Evolutionary conservation across 2,329 filamentous ascomycete genomes (phyloP).

Genomic region (Penicillium digitatum): DNA sequence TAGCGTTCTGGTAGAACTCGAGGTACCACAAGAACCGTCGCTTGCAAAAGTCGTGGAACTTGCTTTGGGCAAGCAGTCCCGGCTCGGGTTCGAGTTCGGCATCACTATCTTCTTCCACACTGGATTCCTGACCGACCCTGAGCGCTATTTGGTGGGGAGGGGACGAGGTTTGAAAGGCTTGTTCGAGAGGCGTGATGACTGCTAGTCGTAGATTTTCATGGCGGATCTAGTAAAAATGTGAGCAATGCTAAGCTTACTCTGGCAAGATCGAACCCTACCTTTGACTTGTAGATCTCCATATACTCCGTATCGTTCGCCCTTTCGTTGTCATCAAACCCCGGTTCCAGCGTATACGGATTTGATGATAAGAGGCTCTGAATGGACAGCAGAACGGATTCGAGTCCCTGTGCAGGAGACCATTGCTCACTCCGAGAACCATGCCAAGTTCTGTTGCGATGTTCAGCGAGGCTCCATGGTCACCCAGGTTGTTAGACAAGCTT

Average conservation of each 20-base stretch:
- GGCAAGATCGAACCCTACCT: slow-evolving; percentile 53
- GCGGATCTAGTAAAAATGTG: slow-evolving; percentile 60
- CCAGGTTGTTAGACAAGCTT: slow-evolving; percentile 28
- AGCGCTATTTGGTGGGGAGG: not conserved
- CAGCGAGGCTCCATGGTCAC: slow-evolving; percentile 3
- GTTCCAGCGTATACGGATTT: slow-evolving; percentile 95
- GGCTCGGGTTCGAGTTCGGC: not conserved
- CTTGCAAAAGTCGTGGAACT: slow-evolving; percentile 87
- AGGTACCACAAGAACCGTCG: slow-evolving; percentile 94
- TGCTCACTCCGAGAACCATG: slow-evolving; percentile 83
- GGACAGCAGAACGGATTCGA: slow-evolving; percentile 90
- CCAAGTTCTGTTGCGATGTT: slow-evolving; percentile 70
- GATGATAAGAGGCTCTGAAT: slow-evolving; percentile 94
- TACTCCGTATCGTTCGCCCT: slow-evolving; percentile 64
- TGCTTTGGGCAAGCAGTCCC: slow-evolving; percentile 55
- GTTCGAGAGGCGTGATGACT: slow-evolving; percentile 79
- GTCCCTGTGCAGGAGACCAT: slow-evolving; percentile 92
- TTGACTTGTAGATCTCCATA: slow-evolving; percentile 71
- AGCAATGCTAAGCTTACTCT: not conserved
- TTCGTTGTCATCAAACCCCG: slow-evolving; percentile 78
- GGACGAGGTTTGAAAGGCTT: slow-evolving; percentile 52
- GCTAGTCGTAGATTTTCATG: slow-evolving; percentile 86
- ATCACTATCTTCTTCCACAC: not conserved
- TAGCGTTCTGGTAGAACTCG: slow-evolving; percentile 72
- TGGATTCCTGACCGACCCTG: slow-evolving; percentile 44